Base-by-base conservation (phyloP, 257 asterid genomes). In the Penstemon newberryi region DNA sequence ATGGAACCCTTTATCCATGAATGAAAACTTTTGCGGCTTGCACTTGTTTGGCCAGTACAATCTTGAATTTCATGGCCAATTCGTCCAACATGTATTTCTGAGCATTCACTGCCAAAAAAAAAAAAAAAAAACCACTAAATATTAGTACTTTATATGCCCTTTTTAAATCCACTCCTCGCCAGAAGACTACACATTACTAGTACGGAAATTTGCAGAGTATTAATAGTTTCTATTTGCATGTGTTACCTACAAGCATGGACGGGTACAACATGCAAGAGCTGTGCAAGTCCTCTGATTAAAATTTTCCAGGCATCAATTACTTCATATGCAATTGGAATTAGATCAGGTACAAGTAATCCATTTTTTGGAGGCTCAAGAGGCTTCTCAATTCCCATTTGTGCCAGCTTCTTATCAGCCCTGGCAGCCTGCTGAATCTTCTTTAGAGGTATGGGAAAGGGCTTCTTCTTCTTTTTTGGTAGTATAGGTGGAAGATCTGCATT, bases 161-260 rank as follows among this genome's bases (percentile, higher is more conserved):
- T 25, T 1, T 67, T 47, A 71, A 47, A 55, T 72, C 49, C 39
- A 66, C 41, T 25, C 39, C n/a, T 57, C 52, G 52, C 5, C 41
- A 38, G 53, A 54, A 19, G 45, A 7, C 55, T 18, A 13, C 15
- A 53, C 44, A 46, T 7, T 5, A 39, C 3, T 66, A 65, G 53
- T 19, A 43, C 18, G 52, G 44, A 49, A 63, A 70, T 59, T 7
- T 25, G 63, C 0, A 18, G 41, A 56, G 60, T 72, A 58, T 15
- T 36, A 59, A 38, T 6, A 49, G 6, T 45, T 70, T 50, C 33
- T 40, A 45, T 57, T 5, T 47, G 38, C 15, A 61, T 43, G 52
- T 64, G 77, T 76, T 92, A 94, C 96, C 99, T 84, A 80, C 99
- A 91, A 82, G 96, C 99, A 54, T 84, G 82, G 74, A 94, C 85